These are phyloP conservation scores for Erythrophleum fordii DNA, from an alignment of 306 rosid genomes.

Conservation along the genomic window DNA sequence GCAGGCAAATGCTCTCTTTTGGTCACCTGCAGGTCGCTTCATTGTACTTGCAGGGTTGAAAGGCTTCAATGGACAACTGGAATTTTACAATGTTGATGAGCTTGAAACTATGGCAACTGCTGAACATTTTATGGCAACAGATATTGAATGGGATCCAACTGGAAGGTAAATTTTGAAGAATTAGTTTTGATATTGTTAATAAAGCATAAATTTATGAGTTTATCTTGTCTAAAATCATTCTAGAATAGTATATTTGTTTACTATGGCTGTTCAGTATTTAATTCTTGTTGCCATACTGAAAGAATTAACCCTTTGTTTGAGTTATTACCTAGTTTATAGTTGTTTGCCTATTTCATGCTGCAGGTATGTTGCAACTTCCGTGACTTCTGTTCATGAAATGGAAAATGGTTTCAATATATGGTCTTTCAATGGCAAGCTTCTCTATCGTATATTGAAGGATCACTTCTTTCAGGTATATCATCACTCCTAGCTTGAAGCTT, in stretches of 20 bases:
- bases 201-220: neutral
- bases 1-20: constrained; percentile 85
- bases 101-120: constrained; percentile 83
- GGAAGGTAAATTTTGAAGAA: constrained; percentile 63
- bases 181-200: neutral
- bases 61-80: constrained; percentile 74
- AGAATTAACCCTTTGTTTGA: neutral
- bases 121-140: constrained; percentile 85
- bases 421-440: constrained; percentile 91
- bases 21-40: constrained; percentile 84
- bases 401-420: constrained; percentile 93
- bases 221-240: neutral
- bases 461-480: constrained; percentile 77
- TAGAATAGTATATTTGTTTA: neutral
- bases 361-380: constrained; percentile 90
- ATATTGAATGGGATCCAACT: constrained; percentile 92
- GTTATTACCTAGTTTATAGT: neutral
- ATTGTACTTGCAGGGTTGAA: constrained; percentile 84
- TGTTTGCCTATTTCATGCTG: constrained; percentile 19
- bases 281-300: neutral
- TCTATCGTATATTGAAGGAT: constrained; percentile 78
- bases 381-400: constrained; percentile 96
- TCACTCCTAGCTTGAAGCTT: neutral
- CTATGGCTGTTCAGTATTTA: neutral
- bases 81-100: constrained; percentile 81